A percentile compares a stretch with the other conserved stretches of the same genome.
phyloP scores from a whole-genome alignment of 805 yeast species.

The Lipomyces orientalis region DNA sequence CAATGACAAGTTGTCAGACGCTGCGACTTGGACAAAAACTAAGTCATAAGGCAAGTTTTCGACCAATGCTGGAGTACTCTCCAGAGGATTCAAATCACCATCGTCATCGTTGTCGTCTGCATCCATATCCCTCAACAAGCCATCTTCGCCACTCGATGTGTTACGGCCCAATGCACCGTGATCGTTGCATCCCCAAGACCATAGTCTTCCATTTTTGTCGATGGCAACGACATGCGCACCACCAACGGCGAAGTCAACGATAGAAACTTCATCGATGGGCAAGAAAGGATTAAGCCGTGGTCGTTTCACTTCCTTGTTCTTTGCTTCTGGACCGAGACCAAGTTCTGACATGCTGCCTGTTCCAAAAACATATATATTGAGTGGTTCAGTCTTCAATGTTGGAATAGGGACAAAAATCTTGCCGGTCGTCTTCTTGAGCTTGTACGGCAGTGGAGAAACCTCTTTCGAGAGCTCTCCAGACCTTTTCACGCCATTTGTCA shows the following conservation, averaged over 20 bases:
- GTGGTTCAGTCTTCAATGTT: slow-evolving; percentile 50
- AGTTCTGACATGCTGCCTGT: slow-evolving; percentile 97
- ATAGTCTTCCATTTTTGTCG: slow-evolving; percentile 74
- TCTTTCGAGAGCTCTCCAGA: not conserved
- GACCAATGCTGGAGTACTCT: slow-evolving; percentile 85
- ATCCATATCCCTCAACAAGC: slow-evolving; percentile 67
- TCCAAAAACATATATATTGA: slow-evolving; percentile 93
- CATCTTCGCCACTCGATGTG: slow-evolving; percentile 62
- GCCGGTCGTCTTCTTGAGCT: slow-evolving; percentile 24
- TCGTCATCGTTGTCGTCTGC: slow-evolving; percentile 68
- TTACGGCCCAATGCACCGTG: slow-evolving; percentile 90
- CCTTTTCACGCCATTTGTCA: slow-evolving; percentile 3
- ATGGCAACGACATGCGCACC: slow-evolving; percentile 93
- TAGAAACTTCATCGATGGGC: slow-evolving; percentile 63
- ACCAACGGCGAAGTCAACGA: slow-evolving; percentile 90
- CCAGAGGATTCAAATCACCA: slow-evolving; percentile 85
- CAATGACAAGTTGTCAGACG: slow-evolving; percentile 90
- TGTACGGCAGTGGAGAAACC: slow-evolving; percentile 15
- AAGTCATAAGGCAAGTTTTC: slow-evolving; percentile 58
- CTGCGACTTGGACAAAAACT: slow-evolving; percentile 79
- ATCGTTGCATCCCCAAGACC: slow-evolving; percentile 99
- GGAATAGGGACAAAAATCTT: slow-evolving; percentile 39
- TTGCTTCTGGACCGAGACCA: slow-evolving; percentile 95
- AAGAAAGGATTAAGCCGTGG: slow-evolving; percentile 89
- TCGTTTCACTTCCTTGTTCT: slow-evolving; percentile 90